Percentiles rank a stretch among this genome's conserved stretches.
These are phyloP conservation scores for Caloboletus inedulis DNA, from an alignment of 1,284 basidiomycete species.

Conservation along the genomic window DNA sequence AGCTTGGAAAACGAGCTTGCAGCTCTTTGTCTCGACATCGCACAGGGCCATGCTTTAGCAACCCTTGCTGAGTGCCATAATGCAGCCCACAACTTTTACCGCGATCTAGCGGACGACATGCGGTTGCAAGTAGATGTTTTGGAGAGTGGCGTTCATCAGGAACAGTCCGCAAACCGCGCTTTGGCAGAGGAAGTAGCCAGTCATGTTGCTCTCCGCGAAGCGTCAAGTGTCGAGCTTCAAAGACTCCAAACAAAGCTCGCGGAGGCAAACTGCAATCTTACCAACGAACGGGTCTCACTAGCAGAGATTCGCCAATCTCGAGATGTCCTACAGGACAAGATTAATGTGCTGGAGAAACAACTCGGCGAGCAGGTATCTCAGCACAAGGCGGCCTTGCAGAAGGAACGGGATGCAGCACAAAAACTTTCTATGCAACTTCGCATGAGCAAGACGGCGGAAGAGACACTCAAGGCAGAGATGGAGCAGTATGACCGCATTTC, in stretches of 20 bases:
- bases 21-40: constrained; percentile 16
- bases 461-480: constrained; percentile 57
- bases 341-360: constrained; percentile 19
- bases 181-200: constrained; percentile 39
- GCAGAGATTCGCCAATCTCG: constrained; percentile 23
- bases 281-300: constrained; percentile 20
- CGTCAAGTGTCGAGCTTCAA: constrained; percentile 40
- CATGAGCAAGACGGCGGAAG: constrained; percentile 58
- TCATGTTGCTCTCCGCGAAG: constrained; percentile 39
- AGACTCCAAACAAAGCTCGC: constrained; percentile 38
- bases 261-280: constrained; percentile 25
- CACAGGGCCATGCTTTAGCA: constrained; percentile 13
- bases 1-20: constrained; percentile 21
- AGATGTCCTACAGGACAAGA: constrained; percentile 32
- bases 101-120: constrained; percentile 34
- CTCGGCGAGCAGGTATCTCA: constrained; percentile 27
- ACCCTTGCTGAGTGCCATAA: constrained; percentile 18
- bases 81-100: constrained; percentile 35
- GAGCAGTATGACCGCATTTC: constrained; percentile 48
- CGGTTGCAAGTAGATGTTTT: constrained; percentile 29
- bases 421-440: constrained; percentile 49
- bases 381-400: constrained; percentile 40
- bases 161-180: constrained; percentile 35
- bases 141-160: constrained; percentile 29
- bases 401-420: constrained; percentile 49